Conservation (phyloP, 176 grass and related monocot genomes). For the Zizania latifolia region DNA sequence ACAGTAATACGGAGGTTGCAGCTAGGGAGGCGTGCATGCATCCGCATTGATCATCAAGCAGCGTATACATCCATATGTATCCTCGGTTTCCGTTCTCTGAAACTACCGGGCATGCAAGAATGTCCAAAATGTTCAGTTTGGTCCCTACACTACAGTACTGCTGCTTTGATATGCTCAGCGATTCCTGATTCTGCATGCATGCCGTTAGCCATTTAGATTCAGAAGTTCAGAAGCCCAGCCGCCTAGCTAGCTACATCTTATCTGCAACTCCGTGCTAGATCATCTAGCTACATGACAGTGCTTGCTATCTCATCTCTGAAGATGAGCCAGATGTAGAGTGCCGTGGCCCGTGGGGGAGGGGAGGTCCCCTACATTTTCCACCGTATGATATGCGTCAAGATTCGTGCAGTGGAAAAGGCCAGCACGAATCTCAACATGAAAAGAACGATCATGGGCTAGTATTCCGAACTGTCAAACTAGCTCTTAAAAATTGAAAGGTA, state of each 20-base stretch:
- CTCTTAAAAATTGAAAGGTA: too few relatives aligned
- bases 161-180: neutral
- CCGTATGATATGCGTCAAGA: too few relatives aligned
- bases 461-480: too few relatives aligned
- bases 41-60: neutral
- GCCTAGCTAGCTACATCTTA: neutral
- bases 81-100: slow-evolving; percentile 4
- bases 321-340: neutral
- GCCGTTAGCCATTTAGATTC: neutral
- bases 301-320: neutral
- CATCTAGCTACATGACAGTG: neutral
- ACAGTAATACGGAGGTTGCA: neutral
- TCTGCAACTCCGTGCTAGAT: neutral
- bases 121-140: slow-evolving; percentile 6
- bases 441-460: too few relatives aligned
- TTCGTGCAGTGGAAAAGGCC: too few relatives aligned
- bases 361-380: too few relatives aligned
- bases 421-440: too few relatives aligned
- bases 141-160: slow-evolving; percentile 11
- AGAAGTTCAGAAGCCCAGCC: neutral
- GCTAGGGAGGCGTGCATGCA: too few relatives aligned
- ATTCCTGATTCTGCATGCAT: neutral
- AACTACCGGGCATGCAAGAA: neutral
- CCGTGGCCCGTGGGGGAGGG: too few relatives aligned
- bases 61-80: neutral